A percentile compares a stretch with the other conserved stretches of the same genome.
phyloP scores from a whole-genome alignment of 805 yeast genomes.

The Brettanomyces naardenensis region DNA sequence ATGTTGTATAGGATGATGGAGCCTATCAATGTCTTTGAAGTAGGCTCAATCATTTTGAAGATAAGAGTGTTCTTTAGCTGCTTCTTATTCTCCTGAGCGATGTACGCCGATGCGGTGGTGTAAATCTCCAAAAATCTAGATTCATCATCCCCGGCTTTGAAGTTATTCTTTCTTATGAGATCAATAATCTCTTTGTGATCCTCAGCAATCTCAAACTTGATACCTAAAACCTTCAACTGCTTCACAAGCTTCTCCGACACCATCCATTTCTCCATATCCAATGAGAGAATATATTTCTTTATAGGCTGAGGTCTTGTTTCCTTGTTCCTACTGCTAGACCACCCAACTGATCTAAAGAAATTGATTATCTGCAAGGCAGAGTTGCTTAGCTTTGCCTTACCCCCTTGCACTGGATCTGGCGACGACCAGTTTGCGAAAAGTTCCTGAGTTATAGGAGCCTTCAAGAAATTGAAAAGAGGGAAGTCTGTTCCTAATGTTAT shows the following conservation, averaged over 20 bases:
- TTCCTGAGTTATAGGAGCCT: slow-evolving; percentile 7
- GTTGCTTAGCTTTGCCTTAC: slow-evolving; percentile 5
- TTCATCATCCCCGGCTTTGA: slow-evolving; percentile 16
- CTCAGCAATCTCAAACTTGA: slow-evolving; percentile 47
- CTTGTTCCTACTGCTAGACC: slow-evolving; percentile 25
- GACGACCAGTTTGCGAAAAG: slow-evolving; percentile 9
- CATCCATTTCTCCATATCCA: slow-evolving; percentile 39
- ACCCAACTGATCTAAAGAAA: slow-evolving; percentile 34
- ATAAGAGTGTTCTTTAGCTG: slow-evolving; percentile 28
- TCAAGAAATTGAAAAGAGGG: slow-evolving; percentile 29
- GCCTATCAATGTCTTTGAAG: slow-evolving; percentile 45
- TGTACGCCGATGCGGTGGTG: slow-evolving; percentile 28
- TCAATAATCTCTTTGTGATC: slow-evolving; percentile 33
- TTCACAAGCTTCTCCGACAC: slow-evolving; percentile 47
- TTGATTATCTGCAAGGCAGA: slow-evolving; percentile 11
- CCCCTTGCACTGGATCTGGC: slow-evolving; percentile 7
- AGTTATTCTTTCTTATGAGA: slow-evolving; percentile 24
- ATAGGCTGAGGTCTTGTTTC: slow-evolving; percentile 6
- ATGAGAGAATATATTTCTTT: slow-evolving; percentile 29
- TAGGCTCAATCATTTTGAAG: slow-evolving; percentile 46
- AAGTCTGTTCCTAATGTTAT: slow-evolving; percentile 37
- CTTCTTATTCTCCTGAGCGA: slow-evolving; percentile 11
- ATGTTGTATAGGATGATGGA: slow-evolving; percentile 40
- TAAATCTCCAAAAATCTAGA: slow-evolving; percentile 24
- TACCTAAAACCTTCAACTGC: slow-evolving; percentile 49